Percentiles rank a stretch among this genome's conserved stretches.
Conservation (phyloP, 352 stramenopile genomes). For the Phytophthora litchii region DNA sequence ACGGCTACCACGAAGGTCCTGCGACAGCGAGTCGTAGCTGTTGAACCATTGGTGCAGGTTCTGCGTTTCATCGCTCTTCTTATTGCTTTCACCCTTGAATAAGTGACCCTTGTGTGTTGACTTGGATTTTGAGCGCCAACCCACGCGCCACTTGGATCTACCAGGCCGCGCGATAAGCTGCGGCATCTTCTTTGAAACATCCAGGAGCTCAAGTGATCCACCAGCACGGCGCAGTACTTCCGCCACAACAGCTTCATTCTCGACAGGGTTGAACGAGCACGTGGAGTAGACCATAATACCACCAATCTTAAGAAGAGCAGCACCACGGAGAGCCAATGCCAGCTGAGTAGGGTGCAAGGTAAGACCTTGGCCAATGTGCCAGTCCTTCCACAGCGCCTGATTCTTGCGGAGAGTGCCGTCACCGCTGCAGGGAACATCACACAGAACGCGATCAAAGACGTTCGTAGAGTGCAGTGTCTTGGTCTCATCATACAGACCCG, state of each 20-base stretch:
- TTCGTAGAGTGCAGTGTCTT: conserved; percentile 62
- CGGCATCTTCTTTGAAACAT: conserved; percentile 75
- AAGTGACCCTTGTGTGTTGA: conserved; percentile 82
- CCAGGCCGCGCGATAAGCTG: conserved; percentile 59
- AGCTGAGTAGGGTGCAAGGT: conserved; percentile 95
- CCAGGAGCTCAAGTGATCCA: conserved; percentile 90
- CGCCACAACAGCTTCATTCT: conserved; percentile 98
- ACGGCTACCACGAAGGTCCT: conserved; percentile 70
- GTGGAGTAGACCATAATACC: conserved; percentile 96
- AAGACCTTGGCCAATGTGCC: conserved; percentile 91
- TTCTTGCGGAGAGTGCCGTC: conserved; percentile 99
- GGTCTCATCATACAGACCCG: conserved; percentile 78
- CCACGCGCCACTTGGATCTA: conserved; percentile 68
- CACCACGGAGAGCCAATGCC: conserved; percentile 90
- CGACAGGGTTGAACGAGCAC: conserved; percentile 98
- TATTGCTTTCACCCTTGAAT: conserved; percentile 43
- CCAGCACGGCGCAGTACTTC: conserved; percentile 92
- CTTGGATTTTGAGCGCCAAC: conserved; percentile 89
- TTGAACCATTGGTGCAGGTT: conserved; percentile 82
- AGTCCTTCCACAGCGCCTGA: conserved; percentile 94
- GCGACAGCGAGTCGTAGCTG: conserved; percentile 57
- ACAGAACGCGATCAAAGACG: conserved; percentile 98
- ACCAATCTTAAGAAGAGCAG: conserved; percentile 90
- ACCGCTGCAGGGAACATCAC: conserved; percentile 97
- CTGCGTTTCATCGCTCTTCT: conserved; percentile 8